phyloP scores from a whole-genome alignment of 2,329 filamentous ascomycete genomes.

The Neonectria neomacrospora region DNA sequence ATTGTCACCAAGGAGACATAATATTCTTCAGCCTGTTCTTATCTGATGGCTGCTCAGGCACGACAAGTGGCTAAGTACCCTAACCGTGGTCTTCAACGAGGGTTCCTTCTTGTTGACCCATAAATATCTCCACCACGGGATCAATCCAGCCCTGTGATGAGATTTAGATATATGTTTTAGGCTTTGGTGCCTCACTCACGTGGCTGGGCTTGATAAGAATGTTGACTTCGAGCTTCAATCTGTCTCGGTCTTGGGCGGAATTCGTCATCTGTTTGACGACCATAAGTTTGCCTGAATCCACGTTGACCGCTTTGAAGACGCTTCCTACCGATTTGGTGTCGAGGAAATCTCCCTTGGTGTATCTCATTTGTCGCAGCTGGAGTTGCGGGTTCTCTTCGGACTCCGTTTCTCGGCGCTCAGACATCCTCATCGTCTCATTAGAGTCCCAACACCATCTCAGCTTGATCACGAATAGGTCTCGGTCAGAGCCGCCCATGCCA shows the following conservation, averaged over 20 bases:
- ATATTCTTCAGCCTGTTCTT: background rate
- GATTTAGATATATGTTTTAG: background rate
- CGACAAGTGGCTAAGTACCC: background rate
- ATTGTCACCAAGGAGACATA: too few species aligned
- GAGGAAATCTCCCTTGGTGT: background rate
- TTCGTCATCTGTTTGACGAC: background rate
- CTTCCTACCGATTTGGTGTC: background rate
- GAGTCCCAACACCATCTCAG: background rate
- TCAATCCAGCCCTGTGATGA: slow-evolving; percentile 10
- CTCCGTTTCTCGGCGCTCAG: background rate
- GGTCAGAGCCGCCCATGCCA: background rate
- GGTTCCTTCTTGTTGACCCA: slow-evolving; percentile 30
- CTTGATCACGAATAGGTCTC: background rate
- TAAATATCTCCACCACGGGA: slow-evolving; percentile 27
- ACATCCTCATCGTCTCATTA: background rate
- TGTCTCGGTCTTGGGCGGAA: background rate
- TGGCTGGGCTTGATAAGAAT: background rate
- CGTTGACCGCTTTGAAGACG: background rate
- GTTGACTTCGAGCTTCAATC: slow-evolving; percentile 1
- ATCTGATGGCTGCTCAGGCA: background rate
- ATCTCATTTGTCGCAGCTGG: background rate
- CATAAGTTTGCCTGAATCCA: slow-evolving; percentile 1
- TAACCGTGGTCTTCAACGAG: background rate
- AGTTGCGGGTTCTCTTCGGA: background rate
- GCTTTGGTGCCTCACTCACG: background rate